Evolutionary conservation across 2,329 filamentous ascomycete genomes (phyloP).

Genomic region (Alternaria solani): DNA sequence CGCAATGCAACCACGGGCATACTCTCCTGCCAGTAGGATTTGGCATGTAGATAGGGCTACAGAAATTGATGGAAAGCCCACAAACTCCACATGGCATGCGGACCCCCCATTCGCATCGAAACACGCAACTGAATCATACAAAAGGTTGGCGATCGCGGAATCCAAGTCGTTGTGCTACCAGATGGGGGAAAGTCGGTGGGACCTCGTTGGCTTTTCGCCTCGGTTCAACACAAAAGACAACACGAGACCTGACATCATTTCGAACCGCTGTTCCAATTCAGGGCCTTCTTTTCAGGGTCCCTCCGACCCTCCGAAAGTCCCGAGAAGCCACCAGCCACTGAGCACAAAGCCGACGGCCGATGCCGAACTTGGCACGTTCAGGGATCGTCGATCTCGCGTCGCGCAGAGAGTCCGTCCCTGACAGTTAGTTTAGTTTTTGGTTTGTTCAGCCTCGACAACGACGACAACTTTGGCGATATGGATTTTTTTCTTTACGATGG

Average conservation of each 20-base stretch:
- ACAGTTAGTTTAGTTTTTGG: not conserved
- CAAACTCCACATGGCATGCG: not conserved
- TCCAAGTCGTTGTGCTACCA: not conserved
- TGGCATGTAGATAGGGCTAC: not conserved
- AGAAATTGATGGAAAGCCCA: not conserved
- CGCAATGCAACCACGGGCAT: not conserved
- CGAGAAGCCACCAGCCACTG: not conserved
- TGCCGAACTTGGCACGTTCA: not conserved
- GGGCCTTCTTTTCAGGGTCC: not conserved
- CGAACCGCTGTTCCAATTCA: not conserved
- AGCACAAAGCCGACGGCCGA: not conserved
- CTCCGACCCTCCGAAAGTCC: not conserved
- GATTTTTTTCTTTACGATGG: not conserved
- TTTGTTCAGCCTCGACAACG: not conserved
- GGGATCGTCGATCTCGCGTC: not conserved
- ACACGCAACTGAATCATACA: not conserved
- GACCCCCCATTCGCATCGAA: not conserved
- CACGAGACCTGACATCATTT: constrained; percentile 9
- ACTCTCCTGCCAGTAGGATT: not conserved
- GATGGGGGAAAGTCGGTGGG: constrained; percentile 2
- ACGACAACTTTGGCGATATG: not conserved
- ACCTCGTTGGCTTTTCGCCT: constrained; percentile 4
- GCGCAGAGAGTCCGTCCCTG: not conserved
- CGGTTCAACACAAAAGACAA: not conserved
- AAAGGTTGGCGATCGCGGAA: constrained; percentile 1